Conservation (phyloP, 2,329 filamentous ascomycete species). For the Sporothrix schenckii region DNA sequence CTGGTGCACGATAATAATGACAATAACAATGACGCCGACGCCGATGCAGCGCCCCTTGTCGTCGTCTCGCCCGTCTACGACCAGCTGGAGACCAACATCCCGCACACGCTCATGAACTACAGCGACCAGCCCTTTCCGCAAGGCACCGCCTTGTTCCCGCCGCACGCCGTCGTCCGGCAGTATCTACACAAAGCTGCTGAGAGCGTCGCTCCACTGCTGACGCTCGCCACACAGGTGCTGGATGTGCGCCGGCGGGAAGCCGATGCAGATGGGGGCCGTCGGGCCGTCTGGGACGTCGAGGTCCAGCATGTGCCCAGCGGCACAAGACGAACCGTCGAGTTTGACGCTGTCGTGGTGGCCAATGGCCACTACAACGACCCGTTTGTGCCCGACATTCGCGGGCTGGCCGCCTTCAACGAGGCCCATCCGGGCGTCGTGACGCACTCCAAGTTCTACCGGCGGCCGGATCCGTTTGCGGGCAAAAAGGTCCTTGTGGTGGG, state of each 20-base stretch:
- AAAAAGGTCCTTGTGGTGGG: constrained; percentile 58
- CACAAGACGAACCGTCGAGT: constrained; percentile 43
- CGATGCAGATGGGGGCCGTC: neutral
- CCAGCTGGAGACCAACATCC: constrained; percentile 74
- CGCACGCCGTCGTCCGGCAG: constrained; percentile 62
- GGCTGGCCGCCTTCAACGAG: constrained; percentile 60
- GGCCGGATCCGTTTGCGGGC: neutral
- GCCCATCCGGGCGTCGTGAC: constrained; percentile 57
- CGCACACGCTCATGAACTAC: constrained; percentile 70
- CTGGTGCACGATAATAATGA: constrained; percentile 38
- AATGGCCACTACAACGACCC: constrained; percentile 69
- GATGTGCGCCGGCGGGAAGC: neutral
- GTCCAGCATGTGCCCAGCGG: constrained; percentile 39
- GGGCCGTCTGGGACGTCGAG: constrained; percentile 42
- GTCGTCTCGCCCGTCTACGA: constrained; percentile 75
- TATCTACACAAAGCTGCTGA: constrained; percentile 50
- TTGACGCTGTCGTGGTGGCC: constrained; percentile 65
- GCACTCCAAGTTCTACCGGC: constrained; percentile 74
- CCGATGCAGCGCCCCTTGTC: constrained; percentile 42
- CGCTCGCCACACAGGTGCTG: neutral
- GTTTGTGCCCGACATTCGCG: constrained; percentile 62
- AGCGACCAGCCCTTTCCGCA: constrained; percentile 63
- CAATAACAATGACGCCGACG: neutral
- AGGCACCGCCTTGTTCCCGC: constrained; percentile 67
- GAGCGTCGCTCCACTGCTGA: neutral